Base-by-base conservation (phyloP, 2,329 filamentous ascomycete genomes). In the Sarocladium kiliense region DNA sequence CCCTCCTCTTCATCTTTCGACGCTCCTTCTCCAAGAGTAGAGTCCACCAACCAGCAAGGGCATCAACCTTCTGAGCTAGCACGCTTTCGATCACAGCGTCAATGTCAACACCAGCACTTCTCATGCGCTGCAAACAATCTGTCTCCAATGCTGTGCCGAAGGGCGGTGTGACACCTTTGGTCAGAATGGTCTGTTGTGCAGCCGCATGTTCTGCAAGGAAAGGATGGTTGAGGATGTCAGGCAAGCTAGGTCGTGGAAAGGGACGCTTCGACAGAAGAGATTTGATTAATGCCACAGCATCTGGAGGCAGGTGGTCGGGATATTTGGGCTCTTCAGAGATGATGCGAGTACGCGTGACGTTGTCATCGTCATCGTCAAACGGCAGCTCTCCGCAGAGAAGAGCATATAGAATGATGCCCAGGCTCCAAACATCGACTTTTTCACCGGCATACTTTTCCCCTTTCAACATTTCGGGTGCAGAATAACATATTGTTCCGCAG, bases 391-490 rank as follows among this genome's bases (percentile, higher is more conserved):
- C 90, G 59, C 87, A 90, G 25, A 95, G 75, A 56, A 95, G 74
- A 50, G 90, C 89, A 65, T 92, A 94, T 1, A 94, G 76, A 58
- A 95, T 94, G 55, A 95, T 87, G 12, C 90, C 89, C 61, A 95
- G 68, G 65, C 90, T 94, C 90, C 90, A 99, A 3, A 99, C 91
- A 66, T 99, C 94, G 50, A 99, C 93, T 74, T 97, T 97, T 74
- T 97, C 91, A 25, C 91, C 93, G 0, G 92, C 94, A 68, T 99
- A 99, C 71, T 96, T 97, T 70, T 99, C 94, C 37, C 92, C 94
- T 70, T 94, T 96, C 39, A 99, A 79, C 94, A 99, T 99, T 71
- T 99, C 94, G 2, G 94, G 94, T 2, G 94, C 94, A 55, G 91
- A 96, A 72, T 99, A 99, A 74, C 93, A 97, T 59, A 99, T 87